Evolutionary conservation across 2,329 filamentous ascomycete genomes (phyloP), one percentile per base, ranked within the genome.

Genomic region (Teratosphaeriaceae sp.): DNA sequence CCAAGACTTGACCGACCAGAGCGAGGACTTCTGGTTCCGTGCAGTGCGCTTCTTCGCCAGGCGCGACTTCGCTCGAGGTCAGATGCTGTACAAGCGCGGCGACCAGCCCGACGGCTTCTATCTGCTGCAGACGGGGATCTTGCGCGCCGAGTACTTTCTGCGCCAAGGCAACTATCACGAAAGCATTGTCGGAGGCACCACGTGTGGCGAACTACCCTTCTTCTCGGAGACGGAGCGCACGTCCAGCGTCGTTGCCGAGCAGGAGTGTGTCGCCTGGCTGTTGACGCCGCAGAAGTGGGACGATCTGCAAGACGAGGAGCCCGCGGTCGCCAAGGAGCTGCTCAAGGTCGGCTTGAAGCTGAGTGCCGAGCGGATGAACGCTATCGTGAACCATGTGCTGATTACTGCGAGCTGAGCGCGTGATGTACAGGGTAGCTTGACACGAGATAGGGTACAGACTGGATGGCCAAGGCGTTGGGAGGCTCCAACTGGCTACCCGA

Each of bases 1-100:
- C 68, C 84, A 92, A 59, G 85, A 88, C 34, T 71, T 96, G 11
- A 94, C 86, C 40, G 72, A 80, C 40, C 81, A 85, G 63, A 92
- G 90, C 58, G 88, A 95, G 63, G 89, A 96, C 64, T 97, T 97
- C 62, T 98, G 92, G 92, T 90, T 89, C 65, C 79, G 79, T 1
- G 82, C 82, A 0, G 79, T 79, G 3, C 71, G 77, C 0, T 97
- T 85, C 67, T 96, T 98, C 59, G 67, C 71, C 29, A 78, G 79
- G 34, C 78, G 78, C 48, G 78, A 84, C 47, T 86, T 83, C 50
- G 53, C 73, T 0, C 75, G 80, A 0, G 38, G 21, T 27, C 13
- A 81, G 1, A 72, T 87, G 2, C 70, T 98, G 2, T 98, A 90
- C 65, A 74, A 76, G 3, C 79, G 84, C 27, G 88, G 88, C 46